A percentile compares a stretch with the other conserved stretches of the same genome.
Conservation (phyloP, 1,284 basidiomycete genomes). For the Cutaneotrichosporon cutaneum region DNA sequence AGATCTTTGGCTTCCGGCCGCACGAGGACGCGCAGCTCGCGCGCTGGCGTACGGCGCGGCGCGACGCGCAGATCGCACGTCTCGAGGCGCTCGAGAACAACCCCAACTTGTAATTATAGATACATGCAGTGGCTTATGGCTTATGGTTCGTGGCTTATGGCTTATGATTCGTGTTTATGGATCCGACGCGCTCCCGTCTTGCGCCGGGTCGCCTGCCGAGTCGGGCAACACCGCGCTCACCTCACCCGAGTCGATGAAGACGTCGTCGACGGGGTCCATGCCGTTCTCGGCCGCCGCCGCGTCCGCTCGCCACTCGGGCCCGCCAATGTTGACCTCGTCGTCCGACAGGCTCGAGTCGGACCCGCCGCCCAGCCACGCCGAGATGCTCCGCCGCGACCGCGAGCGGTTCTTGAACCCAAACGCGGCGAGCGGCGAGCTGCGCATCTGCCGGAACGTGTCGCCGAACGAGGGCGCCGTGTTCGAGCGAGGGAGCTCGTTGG, state of each 20-base stretch:
- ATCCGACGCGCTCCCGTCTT: neutral
- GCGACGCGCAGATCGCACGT: constrained; percentile 64
- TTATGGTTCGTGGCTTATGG: constrained; percentile 1
- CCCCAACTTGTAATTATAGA: constrained; percentile 27
- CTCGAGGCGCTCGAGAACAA: constrained; percentile 51
- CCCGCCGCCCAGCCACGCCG: constrained; percentile 37
- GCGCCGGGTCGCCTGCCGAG: constrained; percentile 5
- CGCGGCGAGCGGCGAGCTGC: constrained; percentile 30
- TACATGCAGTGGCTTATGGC: constrained; percentile 22
- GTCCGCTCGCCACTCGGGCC: constrained; percentile 9
- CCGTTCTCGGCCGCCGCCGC: neutral
- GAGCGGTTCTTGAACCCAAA: constrained; percentile 30
- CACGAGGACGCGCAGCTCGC: constrained; percentile 88
- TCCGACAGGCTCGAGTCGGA: constrained; percentile 12
- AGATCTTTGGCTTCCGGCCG: constrained; percentile 91
- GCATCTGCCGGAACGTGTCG: constrained; percentile 41
- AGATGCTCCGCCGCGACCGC: constrained; percentile 36
- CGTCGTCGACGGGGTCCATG: constrained; percentile 3
- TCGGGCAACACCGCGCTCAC: neutral
- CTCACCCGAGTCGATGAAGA: constrained; percentile 4
- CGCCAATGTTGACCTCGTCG: constrained; percentile 19
- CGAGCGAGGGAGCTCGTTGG: constrained; percentile 6
- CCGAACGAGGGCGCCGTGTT: constrained; percentile 22
- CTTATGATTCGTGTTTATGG: neutral
- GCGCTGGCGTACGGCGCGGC: constrained; percentile 85